Evolutionary conservation across 805 yeast species (phyloP), one percentile per base, ranked within the genome.

Genomic region (Teunomyces tritomae): DNA sequence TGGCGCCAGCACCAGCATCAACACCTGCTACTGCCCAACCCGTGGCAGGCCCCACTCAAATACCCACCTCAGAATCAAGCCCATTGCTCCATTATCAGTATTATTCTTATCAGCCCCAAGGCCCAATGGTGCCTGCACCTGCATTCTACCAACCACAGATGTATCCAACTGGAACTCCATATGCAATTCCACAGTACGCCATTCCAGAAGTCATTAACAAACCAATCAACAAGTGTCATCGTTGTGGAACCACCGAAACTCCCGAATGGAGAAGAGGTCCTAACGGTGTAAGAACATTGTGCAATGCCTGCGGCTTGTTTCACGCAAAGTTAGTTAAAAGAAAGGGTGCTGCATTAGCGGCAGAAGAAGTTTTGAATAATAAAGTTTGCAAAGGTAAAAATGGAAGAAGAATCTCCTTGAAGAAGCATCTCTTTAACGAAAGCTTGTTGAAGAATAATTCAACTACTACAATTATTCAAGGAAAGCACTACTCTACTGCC

Each of bases 201-300:
- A 53, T 59, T 0, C 71, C 71, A 2, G 71, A 67, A 51, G 64
- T 67, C 28, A 62, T 67, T 26, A 64, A 64, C 47, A 66, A 65
- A 48, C 63, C 66, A 28, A 58, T 56, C 45, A 69, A 71, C 50
- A 67, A 65, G 50, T 73, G 77, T 47, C 77, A 73, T 47, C 55
- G 77, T 28, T 73, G 77, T 49, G 77, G 76, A 11, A 72, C 76
- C 30, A 71, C 76, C 1, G 77, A 73, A 48, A 71, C 76, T 1
- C 76, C 75, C 5, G 76, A 71, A 54, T 71, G 76, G 76, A 57
- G 76, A 45, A 57, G 75, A 39, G 76, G 76, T 3, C 76, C 76
- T 8, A 68, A 70, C 39, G 76, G 76, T 1, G 73, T 69, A n/a
- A 57, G 75, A n/a, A 71, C 76, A 0, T 59, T 71, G 37, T 71